Base-by-base conservation (phyloP, 768 basidiomycete species). In the Lentinula guzmanii region DNA sequence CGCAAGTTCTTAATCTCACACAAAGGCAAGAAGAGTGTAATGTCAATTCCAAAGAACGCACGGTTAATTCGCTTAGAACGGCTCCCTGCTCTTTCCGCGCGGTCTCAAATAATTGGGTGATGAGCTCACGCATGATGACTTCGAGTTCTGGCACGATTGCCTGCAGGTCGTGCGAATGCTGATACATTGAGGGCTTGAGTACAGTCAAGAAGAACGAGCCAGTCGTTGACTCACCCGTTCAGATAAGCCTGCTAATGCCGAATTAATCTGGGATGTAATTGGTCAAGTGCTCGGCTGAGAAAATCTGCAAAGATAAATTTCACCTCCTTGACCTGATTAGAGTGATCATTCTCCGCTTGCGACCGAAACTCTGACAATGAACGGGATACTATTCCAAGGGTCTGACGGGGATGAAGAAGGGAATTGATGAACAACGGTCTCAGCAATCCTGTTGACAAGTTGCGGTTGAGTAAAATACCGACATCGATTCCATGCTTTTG, bases 161-260 rank as follows among this genome's bases (percentile, higher is more conserved):
- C 41, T 57, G 53, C 21, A 62, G 28, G 10, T 52, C 41, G 4
- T 34, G 54, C 15, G 52, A 33, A 35, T 62, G 61, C 61, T 60
- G 4, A 53, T 59, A 33, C 16, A 24, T n/a, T 6, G 24, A 7
- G 18, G 34, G 15, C 3, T 1, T 55, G 3, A 31, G 31, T 15
- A 53, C 28, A 43, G 3, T 18, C 8, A 28, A 11, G 4, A n/a
- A 33, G 21, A 11, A 24, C 37, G 50, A 39, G 16, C 24, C 7
- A 21, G 9, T 31, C 24, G n/a, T 18, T 21, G 13, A 62, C 54
- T 28, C 11, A 62, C 61, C 28, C 31, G 33, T 21, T 46, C 39
- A 13, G 54, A 62, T n/a, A 51, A 33, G 28, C 54, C 34, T n/a
- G 7, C 33, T 9, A 62, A 34, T 9, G 53, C 45, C 2, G 54